These are phyloP conservation scores for Kondoa malvinella DNA, from an alignment of 768 basidiomycete genomes.

Conservation along the genomic window DNA sequence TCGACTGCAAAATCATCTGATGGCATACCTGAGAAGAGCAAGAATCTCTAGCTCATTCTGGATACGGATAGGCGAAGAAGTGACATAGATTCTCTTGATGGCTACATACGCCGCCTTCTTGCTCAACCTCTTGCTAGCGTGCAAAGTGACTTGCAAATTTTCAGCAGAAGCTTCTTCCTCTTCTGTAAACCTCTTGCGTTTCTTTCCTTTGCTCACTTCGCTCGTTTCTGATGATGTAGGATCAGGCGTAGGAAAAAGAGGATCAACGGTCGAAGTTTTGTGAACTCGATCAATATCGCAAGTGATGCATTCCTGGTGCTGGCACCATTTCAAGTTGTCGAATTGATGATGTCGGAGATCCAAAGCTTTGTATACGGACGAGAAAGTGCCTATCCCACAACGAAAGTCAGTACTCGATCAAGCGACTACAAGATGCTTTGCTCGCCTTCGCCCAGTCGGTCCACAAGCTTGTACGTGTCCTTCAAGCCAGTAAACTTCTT, in stretches of 20 bases:
- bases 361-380: constrained; percentile 94
- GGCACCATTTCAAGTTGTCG: constrained; percentile 43
- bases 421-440: not conserved
- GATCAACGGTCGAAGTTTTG: too few species aligned
- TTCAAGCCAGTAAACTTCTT: not conserved
- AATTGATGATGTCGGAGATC: constrained; percentile 49
- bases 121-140: not conserved
- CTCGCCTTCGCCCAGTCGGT: constrained; percentile 67
- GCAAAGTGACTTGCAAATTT: constrained; percentile 3
- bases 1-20: constrained; percentile 16
- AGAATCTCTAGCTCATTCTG: constrained; percentile 82
- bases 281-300: not conserved
- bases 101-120: constrained; percentile 51
- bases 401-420: not conserved
- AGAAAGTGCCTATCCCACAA: constrained; percentile 59
- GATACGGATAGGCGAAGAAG: constrained; percentile 80
- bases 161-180: constrained; percentile 2
- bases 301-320: not conserved
- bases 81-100: constrained; percentile 90
- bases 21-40: constrained; percentile 46
- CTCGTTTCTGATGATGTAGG: not conserved
- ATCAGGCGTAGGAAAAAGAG: not conserved
- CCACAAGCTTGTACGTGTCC: constrained; percentile 51
- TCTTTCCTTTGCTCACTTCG: not conserved
- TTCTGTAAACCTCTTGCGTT: constrained; percentile 2